A percentile compares a stretch with the other conserved stretches of the same genome.
Conservation (phyloP, 2,329 filamentous ascomycete genomes). For the Cladosporium sp. region DNA sequence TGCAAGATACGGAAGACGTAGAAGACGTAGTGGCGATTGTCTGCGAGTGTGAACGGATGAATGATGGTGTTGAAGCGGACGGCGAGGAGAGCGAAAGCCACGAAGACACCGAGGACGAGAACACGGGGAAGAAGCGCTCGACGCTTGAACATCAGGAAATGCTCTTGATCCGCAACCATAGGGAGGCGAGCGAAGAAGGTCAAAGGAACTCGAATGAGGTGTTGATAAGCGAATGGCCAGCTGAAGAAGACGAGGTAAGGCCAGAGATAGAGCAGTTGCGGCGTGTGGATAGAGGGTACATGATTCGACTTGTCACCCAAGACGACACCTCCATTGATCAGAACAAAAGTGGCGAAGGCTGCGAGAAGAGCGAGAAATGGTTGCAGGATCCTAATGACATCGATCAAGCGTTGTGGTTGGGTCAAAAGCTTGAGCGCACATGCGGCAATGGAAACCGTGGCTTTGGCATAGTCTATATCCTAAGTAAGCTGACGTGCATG, state of each 20-base stretch:
- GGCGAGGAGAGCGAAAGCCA: constrained; percentile 42
- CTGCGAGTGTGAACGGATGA: constrained; percentile 91
- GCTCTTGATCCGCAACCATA: constrained; percentile 23
- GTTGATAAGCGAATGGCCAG: constrained; percentile 65
- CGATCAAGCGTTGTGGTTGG: constrained; percentile 21
- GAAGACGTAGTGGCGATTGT: constrained; percentile 96
- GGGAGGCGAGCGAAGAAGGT: constrained; percentile 24
- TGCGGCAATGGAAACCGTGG: constrained; percentile 60
- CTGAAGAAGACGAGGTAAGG: constrained; percentile 88
- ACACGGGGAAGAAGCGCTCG: constrained; percentile 35
- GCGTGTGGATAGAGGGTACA: constrained; percentile 77
- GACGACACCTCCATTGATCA: constrained; percentile 88
- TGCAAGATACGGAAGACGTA: constrained; percentile 87
- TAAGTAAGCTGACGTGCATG: background rate
- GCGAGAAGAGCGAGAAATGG: constrained; percentile 60
- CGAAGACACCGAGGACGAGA: constrained; percentile 32
- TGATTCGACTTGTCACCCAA: constrained; percentile 95
- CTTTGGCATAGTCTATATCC: constrained; percentile 43
- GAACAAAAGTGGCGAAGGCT: constrained; percentile 69
- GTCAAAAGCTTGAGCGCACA: constrained; percentile 47
- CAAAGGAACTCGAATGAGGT: constrained; percentile 38
- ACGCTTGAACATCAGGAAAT: constrained; percentile 32
- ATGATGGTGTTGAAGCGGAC: constrained; percentile 86
- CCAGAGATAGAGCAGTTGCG: constrained; percentile 96
- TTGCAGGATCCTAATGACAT: constrained; percentile 18